Conservation (phyloP, 1,284 basidiomycete genomes). For the Irpex sp. region DNA sequence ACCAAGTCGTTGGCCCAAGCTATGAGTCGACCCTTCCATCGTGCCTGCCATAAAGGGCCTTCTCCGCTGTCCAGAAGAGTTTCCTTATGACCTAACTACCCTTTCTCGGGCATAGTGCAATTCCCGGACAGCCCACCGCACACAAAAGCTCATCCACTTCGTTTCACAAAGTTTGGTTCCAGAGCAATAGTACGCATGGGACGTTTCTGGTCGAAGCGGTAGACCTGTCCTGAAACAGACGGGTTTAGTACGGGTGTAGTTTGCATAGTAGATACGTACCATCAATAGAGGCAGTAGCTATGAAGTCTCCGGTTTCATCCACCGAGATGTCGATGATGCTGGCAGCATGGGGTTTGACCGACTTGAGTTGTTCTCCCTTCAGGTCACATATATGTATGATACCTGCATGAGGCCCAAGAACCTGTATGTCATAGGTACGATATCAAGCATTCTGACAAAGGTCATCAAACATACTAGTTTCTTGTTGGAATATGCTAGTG, state of each 20-base stretch:
- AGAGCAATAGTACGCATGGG: constrained; percentile 89
- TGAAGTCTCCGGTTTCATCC: constrained; percentile 84
- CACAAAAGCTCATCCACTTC: constrained; percentile 80
- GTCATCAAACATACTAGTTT: constrained; percentile 50
- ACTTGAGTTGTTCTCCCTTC: constrained; percentile 81
- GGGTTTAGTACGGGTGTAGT: neutral
- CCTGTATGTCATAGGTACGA: constrained; percentile 38
- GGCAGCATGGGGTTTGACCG: constrained; percentile 90
- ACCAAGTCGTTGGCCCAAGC: constrained; percentile 97
- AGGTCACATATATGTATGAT: constrained; percentile 87
- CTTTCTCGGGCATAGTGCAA: constrained; percentile 87
- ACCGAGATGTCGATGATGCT: constrained; percentile 85
- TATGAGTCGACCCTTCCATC: constrained; percentile 85
- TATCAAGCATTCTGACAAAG: neutral
- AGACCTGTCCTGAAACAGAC: constrained; percentile 66
- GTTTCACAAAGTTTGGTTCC: constrained; percentile 88
- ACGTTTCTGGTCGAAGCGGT: constrained; percentile 89
- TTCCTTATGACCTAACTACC: constrained; percentile 96
- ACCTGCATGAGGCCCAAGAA: constrained; percentile 88
- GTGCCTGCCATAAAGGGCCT: constrained; percentile 91
- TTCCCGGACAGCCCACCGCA: constrained; percentile 93
- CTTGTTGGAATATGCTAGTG: constrained; percentile 75
- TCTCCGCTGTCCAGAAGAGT: constrained; percentile 84
- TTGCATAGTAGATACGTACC: constrained; percentile 48
- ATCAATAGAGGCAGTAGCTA: constrained; percentile 92